phyloP scores from a whole-genome alignment of 2,329 filamentous ascomycete genomes.

The Phyllosticta citriasiana region DNA sequence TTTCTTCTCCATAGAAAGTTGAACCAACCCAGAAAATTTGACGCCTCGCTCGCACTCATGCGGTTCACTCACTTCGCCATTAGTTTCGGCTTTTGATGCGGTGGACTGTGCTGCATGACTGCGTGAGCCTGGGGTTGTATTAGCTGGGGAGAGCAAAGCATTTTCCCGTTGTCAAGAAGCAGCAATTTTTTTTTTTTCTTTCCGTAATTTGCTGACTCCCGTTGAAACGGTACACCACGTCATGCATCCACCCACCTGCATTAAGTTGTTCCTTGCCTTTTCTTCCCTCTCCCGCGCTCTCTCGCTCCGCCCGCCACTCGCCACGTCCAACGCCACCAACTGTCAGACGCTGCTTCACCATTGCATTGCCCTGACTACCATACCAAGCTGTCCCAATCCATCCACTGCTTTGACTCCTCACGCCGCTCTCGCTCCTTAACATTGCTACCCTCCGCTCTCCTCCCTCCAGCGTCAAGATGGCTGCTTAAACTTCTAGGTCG shows the following conservation, averaged over 20 bases:
- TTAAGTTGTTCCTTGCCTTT: too few species aligned
- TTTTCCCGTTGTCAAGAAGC: conserved; percentile 24
- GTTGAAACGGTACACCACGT: conserved; percentile 18
- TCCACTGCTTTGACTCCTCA: not conserved
- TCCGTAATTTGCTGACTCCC: conserved; percentile 21
- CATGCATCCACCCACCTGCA: too few species aligned
- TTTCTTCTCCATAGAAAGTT: conserved; percentile 31
- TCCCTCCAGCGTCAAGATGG: conserved; percentile 26
- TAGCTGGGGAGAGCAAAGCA: conserved; percentile 40
- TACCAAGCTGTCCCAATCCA: not conserved
- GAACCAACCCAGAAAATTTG: conserved; percentile 31
- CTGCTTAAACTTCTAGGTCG: conserved; percentile 26
- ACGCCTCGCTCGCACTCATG: conserved; percentile 12
- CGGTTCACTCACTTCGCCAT: conserved; percentile 5
- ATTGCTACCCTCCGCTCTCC: conserved; percentile 12
- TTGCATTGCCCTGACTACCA: conserved; percentile 6
- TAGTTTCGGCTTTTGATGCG: not conserved
- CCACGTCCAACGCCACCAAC: not conserved
- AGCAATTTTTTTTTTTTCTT: conserved; percentile 16
- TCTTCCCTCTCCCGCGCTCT: not conserved
- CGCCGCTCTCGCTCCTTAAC: not conserved
- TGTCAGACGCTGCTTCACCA: not conserved
- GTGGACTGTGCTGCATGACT: conserved; percentile 1
- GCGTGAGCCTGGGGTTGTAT: conserved; percentile 41
- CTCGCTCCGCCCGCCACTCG: not conserved